These are phyloP conservation scores for Chaetomidium leptoderma DNA, from an alignment of 495 filamentous ascomycete genomes.

Conservation along the genomic window DNA sequence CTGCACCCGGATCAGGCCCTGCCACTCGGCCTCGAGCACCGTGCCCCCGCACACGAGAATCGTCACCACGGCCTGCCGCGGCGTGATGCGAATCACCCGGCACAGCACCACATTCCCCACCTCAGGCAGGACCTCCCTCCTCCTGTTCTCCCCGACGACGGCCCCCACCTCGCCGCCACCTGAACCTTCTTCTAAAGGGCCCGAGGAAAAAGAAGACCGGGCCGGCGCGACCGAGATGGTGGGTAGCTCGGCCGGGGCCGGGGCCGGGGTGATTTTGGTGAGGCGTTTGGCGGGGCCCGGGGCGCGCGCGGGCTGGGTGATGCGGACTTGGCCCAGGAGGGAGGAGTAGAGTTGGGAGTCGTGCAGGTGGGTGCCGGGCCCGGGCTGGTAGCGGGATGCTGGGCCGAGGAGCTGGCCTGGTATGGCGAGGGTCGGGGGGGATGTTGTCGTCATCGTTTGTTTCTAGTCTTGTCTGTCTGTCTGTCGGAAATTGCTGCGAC, in stretches of 20 bases:
- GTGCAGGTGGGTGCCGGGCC: constrained; percentile 78
- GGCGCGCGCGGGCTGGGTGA: constrained; percentile 46
- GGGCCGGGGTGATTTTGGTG: constrained; percentile 45
- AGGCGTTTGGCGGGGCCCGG: constrained; percentile 54
- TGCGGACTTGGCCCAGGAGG: constrained; percentile 56
- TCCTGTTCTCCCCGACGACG: constrained; percentile 34
- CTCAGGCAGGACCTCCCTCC: constrained; percentile 71
- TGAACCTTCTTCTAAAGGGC: too few species aligned
- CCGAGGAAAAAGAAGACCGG: not conserved
- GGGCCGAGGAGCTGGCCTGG: constrained; percentile 79
- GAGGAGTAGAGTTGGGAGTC: constrained; percentile 68
- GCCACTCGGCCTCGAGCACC: constrained; percentile 56
- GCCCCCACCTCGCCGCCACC: constrained; percentile 6
- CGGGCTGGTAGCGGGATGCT: constrained; percentile 58
- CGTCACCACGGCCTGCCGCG: constrained; percentile 72
- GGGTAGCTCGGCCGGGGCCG: constrained; percentile 32
- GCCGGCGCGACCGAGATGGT: constrained; percentile 38
- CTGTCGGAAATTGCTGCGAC: too few species aligned
- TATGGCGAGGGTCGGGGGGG: constrained; percentile 38
- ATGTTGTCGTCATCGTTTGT: constrained; percentile 21
- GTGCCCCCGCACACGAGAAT: constrained; percentile 74
- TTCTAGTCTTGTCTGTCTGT: not conserved
- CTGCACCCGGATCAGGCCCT: constrained; percentile 66
- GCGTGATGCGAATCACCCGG: constrained; percentile 76
- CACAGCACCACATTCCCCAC: constrained; percentile 78